Base-by-base conservation (phyloP, 345 rosid species). In the Ricinus communis region DNA sequence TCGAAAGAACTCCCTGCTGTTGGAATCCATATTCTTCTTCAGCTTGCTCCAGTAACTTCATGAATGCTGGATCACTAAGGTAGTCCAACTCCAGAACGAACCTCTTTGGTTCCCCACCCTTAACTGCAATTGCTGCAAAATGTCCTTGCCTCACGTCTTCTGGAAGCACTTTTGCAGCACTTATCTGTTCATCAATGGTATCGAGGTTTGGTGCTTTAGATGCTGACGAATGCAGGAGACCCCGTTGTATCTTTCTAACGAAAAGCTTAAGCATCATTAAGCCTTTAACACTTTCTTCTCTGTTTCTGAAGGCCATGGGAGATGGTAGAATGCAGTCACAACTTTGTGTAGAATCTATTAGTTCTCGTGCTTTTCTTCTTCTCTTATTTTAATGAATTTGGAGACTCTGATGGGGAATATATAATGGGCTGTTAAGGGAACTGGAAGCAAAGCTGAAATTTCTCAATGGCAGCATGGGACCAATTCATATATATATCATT, bases 21-120 rank as follows among this genome's bases (percentile, higher is more conserved):
- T 80, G 81, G 69, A 82, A 82, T 12, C 87, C 87, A 27, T 81
- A 88, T 68, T 88, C 91, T 15, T 88, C 87, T 70, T 79, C 53
- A 18, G 88, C 88, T 27, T 77, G 73, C 60, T 84, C 75, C n/a
- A 90, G 75, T 65, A 87, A 49, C 40, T 66, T 81, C 79, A 77
- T 55, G 71, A 88, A 87, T 63, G 71, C 85, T 33, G 91, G 87
- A 65, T 74, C 74, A 38, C 56, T 76, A 50, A 87, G 82, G 60
- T 41, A 70, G 62, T 71, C 51, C 60, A 89, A 65, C 69, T 87
- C 83, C 73, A 89, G 72, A 52, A 84, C 53, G 74, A 89, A 89
- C 83, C 88, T 84, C 75, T 73, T 77, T 27, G 78, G 74, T 61
- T 73, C 68, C 27, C 79, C 88, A 51, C 82, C 89, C 76, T 82